phyloP scores from a whole-genome alignment of 805 yeast species.

The Cyberlindnera xylosilytica region DNA sequence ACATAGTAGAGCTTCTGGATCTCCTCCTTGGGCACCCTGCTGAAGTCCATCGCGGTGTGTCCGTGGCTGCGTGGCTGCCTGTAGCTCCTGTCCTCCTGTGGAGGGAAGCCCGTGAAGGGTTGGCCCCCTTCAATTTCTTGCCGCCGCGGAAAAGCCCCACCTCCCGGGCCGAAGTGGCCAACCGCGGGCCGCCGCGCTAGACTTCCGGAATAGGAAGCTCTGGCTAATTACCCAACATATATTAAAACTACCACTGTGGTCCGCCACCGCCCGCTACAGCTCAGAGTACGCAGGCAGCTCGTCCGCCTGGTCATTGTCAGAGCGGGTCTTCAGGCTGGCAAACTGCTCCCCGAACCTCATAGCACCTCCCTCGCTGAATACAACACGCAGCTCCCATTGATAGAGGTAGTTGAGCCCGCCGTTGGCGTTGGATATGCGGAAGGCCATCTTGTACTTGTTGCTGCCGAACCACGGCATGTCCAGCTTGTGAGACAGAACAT shows the following conservation, averaged over 20 bases:
- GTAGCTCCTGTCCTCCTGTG: constrained; percentile 8
- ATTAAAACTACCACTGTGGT: background rate
- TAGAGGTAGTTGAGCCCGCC: constrained; percentile 35
- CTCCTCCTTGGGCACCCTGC: constrained; percentile 27
- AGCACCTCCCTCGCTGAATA: constrained; percentile 48
- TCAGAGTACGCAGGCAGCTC: constrained; percentile 39
- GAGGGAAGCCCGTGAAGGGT: constrained; percentile 11
- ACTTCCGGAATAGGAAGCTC: constrained; percentile 1
- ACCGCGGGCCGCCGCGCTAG: too few relatives aligned
- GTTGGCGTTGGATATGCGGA: constrained; percentile 33
- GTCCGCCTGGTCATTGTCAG: constrained; percentile 42
- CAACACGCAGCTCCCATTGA: constrained; percentile 36
- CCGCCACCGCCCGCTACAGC: background rate
- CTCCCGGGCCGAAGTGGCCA: constrained; percentile 3
- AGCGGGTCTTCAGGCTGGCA: constrained; percentile 33
- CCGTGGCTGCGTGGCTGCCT: background rate
- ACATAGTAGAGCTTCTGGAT: constrained; percentile 28
- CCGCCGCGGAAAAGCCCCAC: constrained; percentile 2
- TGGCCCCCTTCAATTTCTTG: constrained; percentile 12
- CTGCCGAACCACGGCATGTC: constrained; percentile 55
- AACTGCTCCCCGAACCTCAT: constrained; percentile 38
- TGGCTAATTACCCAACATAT: background rate
- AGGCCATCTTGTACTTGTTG: constrained; percentile 43
- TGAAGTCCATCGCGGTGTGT: constrained; percentile 23
- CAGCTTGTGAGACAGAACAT: constrained; percentile 33